These are phyloP conservation scores for Myxozyma lipomycoides DNA, from an alignment of 805 yeast species.

Conservation along the genomic window DNA sequence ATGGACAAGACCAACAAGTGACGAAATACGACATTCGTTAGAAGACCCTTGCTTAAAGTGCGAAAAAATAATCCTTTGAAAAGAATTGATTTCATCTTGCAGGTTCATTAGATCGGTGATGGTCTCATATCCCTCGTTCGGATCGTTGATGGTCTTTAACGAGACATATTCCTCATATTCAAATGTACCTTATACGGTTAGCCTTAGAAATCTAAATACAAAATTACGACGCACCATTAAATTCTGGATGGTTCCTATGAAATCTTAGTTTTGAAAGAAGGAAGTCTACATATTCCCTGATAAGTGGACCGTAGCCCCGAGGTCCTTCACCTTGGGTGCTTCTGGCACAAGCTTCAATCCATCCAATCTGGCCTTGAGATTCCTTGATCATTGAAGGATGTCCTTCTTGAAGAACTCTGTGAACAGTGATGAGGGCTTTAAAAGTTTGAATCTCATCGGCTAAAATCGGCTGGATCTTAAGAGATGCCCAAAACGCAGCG, in stretches of 20 bases:
- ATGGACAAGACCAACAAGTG: slow-evolving; percentile 82
- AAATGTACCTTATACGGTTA: slow-evolving; percentile 47
- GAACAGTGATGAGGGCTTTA: slow-evolving; percentile 79
- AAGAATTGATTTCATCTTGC: slow-evolving; percentile 78
- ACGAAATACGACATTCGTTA: slow-evolving; percentile 73
- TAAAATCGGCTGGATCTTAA: slow-evolving; percentile 75
- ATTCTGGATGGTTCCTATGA: slow-evolving; percentile 80
- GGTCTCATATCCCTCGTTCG: slow-evolving; percentile 85
- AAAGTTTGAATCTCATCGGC: slow-evolving; percentile 79
- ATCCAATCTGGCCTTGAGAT: slow-evolving; percentile 71
- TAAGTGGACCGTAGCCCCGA: slow-evolving; percentile 63
- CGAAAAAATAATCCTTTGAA: slow-evolving; percentile 72
- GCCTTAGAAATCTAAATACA: neutral
- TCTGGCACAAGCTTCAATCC: slow-evolving; percentile 70
- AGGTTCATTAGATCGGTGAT: slow-evolving; percentile 78
- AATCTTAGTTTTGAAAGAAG: slow-evolving; percentile 71
- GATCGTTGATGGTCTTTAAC: slow-evolving; percentile 80
- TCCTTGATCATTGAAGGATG: slow-evolving; percentile 79
- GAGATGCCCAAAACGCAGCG: slow-evolving; percentile 76
- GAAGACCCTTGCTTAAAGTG: slow-evolving; percentile 57
- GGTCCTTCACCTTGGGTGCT: slow-evolving; percentile 42
- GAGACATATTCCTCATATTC: slow-evolving; percentile 95
- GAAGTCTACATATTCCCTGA: slow-evolving; percentile 69
- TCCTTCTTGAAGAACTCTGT: slow-evolving; percentile 97
- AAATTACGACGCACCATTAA: slow-evolving; percentile 56